Conservation (phyloP, 73 alveolate species). For the Symbiodinium natans region DNA sequence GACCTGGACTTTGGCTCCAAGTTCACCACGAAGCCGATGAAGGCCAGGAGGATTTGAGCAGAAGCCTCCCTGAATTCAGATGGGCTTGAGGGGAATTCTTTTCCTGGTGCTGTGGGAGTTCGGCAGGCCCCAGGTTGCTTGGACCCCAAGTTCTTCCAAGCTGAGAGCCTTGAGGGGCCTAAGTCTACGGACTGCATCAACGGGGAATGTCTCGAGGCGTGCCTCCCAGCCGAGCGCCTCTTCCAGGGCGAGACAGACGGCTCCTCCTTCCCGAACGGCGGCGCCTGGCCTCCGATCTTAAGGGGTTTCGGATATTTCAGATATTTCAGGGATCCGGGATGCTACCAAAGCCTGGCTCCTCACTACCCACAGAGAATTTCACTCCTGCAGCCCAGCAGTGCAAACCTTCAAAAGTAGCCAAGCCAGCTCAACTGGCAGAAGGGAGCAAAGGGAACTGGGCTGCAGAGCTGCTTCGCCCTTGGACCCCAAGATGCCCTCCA, state of each 20-base stretch:
- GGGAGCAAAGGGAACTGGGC: too few relatives aligned
- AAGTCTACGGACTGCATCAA: too few relatives aligned
- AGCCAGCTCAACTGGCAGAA: too few relatives aligned
- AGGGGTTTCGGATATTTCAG: background rate
- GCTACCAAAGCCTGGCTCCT: too few relatives aligned
- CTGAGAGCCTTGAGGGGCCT: too few relatives aligned
- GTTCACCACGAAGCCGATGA: conserved; percentile 86
- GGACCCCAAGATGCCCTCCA: too few relatives aligned
- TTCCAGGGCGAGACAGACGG: conserved; percentile 85
- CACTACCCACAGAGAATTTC: too few relatives aligned
- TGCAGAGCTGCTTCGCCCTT: too few relatives aligned
- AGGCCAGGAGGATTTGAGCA: background rate
- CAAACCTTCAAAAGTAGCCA: background rate
- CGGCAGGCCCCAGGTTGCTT: too few relatives aligned
- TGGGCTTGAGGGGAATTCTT: too few relatives aligned
- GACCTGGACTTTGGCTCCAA: conserved; percentile 79
- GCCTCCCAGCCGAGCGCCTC: conserved; percentile 67
- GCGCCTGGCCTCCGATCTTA: background rate
- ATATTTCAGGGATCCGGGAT: background rate
- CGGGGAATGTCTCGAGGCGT: too few relatives aligned
- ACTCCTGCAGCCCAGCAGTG: background rate
- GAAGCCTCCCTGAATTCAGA: background rate
- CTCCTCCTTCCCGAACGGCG: conserved; percentile 93
- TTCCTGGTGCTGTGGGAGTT: background rate
- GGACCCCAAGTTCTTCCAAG: too few relatives aligned